Conservation (phyloP, 1,139 yeast species). For the Saccharomycopsis crataegensis region DNA sequence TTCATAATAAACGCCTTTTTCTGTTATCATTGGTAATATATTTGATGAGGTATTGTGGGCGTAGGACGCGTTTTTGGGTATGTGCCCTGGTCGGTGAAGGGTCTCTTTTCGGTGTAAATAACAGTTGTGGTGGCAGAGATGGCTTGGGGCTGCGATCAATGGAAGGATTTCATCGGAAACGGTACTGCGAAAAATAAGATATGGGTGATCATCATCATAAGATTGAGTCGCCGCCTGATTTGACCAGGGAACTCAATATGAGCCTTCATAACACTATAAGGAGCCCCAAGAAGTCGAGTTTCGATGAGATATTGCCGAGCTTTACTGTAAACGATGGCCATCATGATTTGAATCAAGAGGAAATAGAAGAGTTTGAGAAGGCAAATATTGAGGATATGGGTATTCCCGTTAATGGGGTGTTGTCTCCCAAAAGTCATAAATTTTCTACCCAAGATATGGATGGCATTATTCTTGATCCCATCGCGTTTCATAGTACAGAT, state of each 20-base stretch:
- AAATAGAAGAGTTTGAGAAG: conserved; percentile 26
- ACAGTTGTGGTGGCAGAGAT: too few relatives aligned
- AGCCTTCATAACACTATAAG: background rate
- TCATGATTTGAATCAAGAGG: conserved; percentile 9
- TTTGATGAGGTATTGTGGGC: too few relatives aligned
- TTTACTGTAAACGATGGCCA: background rate
- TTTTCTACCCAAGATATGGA: conserved; percentile 14
- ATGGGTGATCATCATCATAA: background rate
- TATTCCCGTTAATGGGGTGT: conserved; percentile 23
- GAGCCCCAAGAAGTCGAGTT: background rate
- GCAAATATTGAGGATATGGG: conserved; percentile 29
- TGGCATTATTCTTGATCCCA: conserved; percentile 18
- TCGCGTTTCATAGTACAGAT: conserved; percentile 15
- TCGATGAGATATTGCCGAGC: background rate
- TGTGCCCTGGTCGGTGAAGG: too few relatives aligned
- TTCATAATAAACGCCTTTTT: too few relatives aligned
- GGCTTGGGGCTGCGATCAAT: too few relatives aligned
- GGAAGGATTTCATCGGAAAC: too few relatives aligned
- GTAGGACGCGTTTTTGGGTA: too few relatives aligned
- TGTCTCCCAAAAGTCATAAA: conserved; percentile 13
- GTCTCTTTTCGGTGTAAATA: too few relatives aligned
- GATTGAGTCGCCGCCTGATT: background rate
- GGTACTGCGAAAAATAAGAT: background rate
- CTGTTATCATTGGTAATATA: too few relatives aligned
- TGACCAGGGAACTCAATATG: background rate